Conservation (phyloP, 352 stramenopile genomes). For the Aphanomyces euteiches region DNA sequence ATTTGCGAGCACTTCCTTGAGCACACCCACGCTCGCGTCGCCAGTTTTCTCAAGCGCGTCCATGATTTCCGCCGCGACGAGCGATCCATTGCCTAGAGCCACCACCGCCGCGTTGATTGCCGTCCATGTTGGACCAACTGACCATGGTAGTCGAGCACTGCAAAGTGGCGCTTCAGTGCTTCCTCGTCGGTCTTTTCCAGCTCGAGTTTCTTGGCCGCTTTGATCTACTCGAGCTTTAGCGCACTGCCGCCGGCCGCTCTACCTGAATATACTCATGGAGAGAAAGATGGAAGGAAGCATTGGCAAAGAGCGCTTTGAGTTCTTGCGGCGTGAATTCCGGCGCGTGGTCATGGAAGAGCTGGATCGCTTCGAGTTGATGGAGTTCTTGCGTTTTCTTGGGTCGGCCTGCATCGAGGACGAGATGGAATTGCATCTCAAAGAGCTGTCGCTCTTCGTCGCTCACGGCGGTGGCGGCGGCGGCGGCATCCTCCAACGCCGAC, state of each 20-base stretch:
- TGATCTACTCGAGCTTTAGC: constrained; percentile 1
- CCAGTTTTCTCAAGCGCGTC: constrained; percentile 27
- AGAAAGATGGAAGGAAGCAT: constrained; percentile 23
- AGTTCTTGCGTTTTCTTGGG: not conserved
- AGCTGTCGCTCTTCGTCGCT: constrained; percentile 22
- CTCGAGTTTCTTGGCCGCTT: constrained; percentile 24
- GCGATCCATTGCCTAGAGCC: constrained; percentile 22
- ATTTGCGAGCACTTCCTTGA: constrained; percentile 10
- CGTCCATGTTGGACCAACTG: not conserved
- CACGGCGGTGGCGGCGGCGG: not conserved
- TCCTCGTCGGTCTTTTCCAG: constrained; percentile 18
- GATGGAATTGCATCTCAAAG: constrained; percentile 9
- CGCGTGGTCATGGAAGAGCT: constrained; percentile 15
- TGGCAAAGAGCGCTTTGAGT: constrained; percentile 12
- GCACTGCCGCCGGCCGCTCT: not conserved
- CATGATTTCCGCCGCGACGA: constrained; percentile 25
- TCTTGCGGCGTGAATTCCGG: constrained; percentile 16
- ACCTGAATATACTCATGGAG: constrained; percentile 21
- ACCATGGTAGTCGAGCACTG: constrained; percentile 28
- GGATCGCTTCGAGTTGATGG: constrained; percentile 22
- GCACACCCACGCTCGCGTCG: constrained; percentile 21
- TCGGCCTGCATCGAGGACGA: not conserved
- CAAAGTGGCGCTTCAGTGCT: constrained; percentile 29
- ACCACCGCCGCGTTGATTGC: not conserved
- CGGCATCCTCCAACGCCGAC: not conserved